Evolutionary conservation across 2,329 filamentous ascomycete species (phyloP).

Genomic region (Aspergillus sp.): DNA sequence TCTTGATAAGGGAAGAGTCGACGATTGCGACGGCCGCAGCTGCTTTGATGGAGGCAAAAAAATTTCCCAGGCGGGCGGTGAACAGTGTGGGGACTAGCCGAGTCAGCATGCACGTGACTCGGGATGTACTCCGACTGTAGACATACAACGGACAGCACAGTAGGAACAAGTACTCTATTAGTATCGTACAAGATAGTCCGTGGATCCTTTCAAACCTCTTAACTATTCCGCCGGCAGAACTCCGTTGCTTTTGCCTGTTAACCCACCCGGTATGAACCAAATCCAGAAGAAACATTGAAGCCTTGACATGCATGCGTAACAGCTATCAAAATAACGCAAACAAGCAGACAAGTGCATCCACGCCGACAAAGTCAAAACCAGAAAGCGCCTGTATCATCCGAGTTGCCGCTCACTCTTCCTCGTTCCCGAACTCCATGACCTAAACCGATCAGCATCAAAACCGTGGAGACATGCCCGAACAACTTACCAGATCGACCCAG

Average conservation of each 20-base stretch:
- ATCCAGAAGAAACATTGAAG: constrained; percentile 7
- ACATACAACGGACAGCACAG: constrained; percentile 1
- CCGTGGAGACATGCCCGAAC: background rate
- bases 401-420: constrained; percentile 10
- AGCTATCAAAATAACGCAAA: constrained; percentile 5
- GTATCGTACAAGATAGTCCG: constrained; percentile 15
- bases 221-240: constrained; percentile 20
- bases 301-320: too few relatives aligned
- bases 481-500: constrained; percentile 70
- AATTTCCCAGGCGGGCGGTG: constrained; percentile 10
- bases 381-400: constrained; percentile 1
- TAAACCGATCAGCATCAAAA: constrained; percentile 9
- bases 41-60: constrained; percentile 12
- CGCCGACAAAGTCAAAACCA: constrained; percentile 13
- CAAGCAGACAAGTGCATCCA: constrained; percentile 7
- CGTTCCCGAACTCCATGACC: constrained; percentile 21
- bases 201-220: constrained; percentile 13
- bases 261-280: constrained; percentile 9
- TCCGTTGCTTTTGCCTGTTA: constrained; percentile 24
- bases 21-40: background rate
- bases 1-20: constrained; percentile 7
- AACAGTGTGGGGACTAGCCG: constrained; percentile 7
- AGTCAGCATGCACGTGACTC: constrained; percentile 9
- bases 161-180: constrained; percentile 15
- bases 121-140: background rate